These are phyloP conservation scores for Conidiobolus incongruus DNA, from an alignment of 371 early-diverging fungal species.

Conservation along the genomic window DNA sequence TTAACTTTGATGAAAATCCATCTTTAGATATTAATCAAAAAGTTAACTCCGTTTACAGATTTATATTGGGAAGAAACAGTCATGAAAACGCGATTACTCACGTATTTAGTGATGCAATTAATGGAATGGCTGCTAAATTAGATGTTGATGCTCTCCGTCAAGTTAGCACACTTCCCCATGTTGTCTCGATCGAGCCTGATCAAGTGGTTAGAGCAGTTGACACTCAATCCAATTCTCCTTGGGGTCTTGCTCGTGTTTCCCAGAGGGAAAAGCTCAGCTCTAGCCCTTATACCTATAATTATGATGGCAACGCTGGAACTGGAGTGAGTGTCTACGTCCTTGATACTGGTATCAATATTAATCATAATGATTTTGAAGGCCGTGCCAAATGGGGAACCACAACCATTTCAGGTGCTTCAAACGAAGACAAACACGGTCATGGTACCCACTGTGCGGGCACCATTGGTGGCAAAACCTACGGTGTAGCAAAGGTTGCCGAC, in stretches of 20 bases:
- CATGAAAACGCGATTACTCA: no score
- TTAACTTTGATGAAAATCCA: no score
- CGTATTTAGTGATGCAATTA: no score
- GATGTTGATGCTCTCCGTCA: no score
- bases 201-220: neutral
- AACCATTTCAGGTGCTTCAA: constrained; percentile 14
- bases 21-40: no score
- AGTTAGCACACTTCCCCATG: neutral
- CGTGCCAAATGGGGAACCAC: constrained; percentile 23
- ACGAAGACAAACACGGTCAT: constrained; percentile 22
- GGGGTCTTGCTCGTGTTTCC: constrained; percentile 31
- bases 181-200: neutral
- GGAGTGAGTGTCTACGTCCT: constrained; percentile 53
- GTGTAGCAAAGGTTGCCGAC: constrained; percentile 16
- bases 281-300: constrained; percentile 13
- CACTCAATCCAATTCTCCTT: constrained; percentile 6
- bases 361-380: constrained; percentile 61
- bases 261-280: constrained; percentile 13
- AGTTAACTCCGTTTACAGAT: no score
- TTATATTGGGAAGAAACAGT: no score
- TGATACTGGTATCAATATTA: constrained; percentile 54
- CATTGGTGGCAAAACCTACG: constrained; percentile 23
- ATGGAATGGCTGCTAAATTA: no score
- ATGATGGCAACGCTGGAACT: constrained; percentile 15
- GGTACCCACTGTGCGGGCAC: constrained; percentile 32